phyloP scores from a whole-genome alignment of 2,329 filamentous ascomycete species.

The Trichoderma harzianum region DNA sequence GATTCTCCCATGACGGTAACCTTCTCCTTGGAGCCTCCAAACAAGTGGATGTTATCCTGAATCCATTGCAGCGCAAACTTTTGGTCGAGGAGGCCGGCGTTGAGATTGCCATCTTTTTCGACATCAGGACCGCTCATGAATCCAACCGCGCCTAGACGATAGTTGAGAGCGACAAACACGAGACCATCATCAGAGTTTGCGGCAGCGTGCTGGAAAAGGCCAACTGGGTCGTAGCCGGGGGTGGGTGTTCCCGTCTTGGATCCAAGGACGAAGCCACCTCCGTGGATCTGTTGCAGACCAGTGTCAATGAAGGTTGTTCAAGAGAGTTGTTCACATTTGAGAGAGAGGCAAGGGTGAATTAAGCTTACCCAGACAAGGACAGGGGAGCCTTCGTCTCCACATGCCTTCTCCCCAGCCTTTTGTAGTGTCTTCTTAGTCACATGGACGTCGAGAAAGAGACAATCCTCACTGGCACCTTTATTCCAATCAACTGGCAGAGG shows the following conservation, averaged over 20 bases:
- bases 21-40: constrained; percentile 43
- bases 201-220: not conserved
- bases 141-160: constrained; percentile 33
- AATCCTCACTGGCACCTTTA: not conserved
- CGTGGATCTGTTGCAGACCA: not conserved
- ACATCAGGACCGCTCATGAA: constrained; percentile 31
- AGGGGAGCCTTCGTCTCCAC: not conserved
- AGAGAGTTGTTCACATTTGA: not conserved
- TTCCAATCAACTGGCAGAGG: not conserved
- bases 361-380: not conserved
- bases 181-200: not conserved
- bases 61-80: not conserved
- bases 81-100: not conserved
- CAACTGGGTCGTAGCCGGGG: not conserved
- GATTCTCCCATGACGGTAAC: constrained; percentile 29
- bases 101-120: not conserved
- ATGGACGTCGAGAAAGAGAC: not conserved
- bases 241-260: not conserved
- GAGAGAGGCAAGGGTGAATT: not conserved
- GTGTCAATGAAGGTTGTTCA: not conserved
- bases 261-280: not conserved
- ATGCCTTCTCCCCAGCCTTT: not conserved
- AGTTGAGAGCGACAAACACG: not conserved
- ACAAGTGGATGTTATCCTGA: constrained; percentile 44
- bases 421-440: not conserved